phyloP scores from a whole-genome alignment of 2,329 filamentous ascomycete species.

The Penicillium olsonii region DNA sequence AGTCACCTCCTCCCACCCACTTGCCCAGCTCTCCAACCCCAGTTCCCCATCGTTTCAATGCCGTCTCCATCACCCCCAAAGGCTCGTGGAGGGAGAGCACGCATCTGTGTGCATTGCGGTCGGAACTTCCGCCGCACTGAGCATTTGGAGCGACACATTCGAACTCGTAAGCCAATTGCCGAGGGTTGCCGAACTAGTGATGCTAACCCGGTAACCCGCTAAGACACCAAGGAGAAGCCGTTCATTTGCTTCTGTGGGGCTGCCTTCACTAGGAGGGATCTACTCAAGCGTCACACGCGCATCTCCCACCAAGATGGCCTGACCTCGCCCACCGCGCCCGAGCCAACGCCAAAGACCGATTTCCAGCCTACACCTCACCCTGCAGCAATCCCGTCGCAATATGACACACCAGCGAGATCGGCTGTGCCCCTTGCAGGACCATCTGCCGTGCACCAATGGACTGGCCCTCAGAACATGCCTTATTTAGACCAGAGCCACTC shows the following conservation, averaged over 20 bases:
- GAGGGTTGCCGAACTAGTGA: background rate
- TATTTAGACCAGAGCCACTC: conserved; percentile 29
- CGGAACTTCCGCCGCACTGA: conserved; percentile 37
- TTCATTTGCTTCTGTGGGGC: conserved; percentile 40
- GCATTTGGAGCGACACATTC: conserved; percentile 39
- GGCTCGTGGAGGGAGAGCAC: conserved; percentile 31
- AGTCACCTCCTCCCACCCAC: conserved; percentile 19
- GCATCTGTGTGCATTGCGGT: conserved; percentile 37
- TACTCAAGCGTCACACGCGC: conserved; percentile 36
- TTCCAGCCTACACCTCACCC: conserved; percentile 20
- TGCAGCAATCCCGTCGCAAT: conserved; percentile 16
- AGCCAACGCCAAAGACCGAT: conserved; percentile 19
- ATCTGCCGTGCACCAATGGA: conserved; percentile 29
- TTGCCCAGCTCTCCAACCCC: conserved; percentile 23
- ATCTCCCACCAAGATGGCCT: conserved; percentile 35
- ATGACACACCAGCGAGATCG: conserved; percentile 24
- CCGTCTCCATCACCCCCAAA: conserved; percentile 32
- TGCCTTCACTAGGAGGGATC: conserved; percentile 38
- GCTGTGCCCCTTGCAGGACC: conserved; percentile 25
- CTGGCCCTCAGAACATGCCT: conserved; percentile 25
- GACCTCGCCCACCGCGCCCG: conserved; percentile 31
- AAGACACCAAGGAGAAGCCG: conserved; percentile 40
- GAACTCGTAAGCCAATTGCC: conserved; percentile 31
- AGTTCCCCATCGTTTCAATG: conserved; percentile 32
- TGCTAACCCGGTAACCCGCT: conserved; percentile 1